Conservation (phyloP, 352 stramenopile genomes). For the Plasmopara viticola region DNA sequence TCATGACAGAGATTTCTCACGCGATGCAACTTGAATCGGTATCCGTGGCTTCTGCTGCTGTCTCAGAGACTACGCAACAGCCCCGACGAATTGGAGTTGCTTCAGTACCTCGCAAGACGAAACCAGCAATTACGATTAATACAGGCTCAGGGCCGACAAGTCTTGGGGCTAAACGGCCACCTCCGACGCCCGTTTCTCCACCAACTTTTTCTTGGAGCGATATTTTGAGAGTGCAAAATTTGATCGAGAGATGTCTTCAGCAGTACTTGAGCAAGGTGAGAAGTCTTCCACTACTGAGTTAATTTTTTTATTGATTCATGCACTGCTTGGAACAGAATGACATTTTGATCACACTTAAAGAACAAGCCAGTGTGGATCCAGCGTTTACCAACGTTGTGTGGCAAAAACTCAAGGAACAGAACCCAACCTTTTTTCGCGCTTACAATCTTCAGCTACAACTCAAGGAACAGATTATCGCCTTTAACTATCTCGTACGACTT, state of each 20-base stretch:
- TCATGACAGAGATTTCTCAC: slow-evolving; percentile 8
- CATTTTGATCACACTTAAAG: slow-evolving; percentile 51
- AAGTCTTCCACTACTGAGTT: not conserved
- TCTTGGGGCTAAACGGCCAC: slow-evolving; percentile 22
- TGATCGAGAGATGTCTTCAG: slow-evolving; percentile 87
- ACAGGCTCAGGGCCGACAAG: slow-evolving; percentile 12
- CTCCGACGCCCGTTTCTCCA: slow-evolving; percentile 18
- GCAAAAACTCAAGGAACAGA: slow-evolving; percentile 90
- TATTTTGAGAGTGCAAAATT: slow-evolving; percentile 83
- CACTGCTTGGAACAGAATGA: slow-evolving; percentile 31
- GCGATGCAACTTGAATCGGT: not conserved
- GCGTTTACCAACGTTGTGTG: slow-evolving; percentile 82
- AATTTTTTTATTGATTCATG: slow-evolving; percentile 1
- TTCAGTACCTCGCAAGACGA: slow-evolving; percentile 19
- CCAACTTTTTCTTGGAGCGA: slow-evolving; percentile 82
- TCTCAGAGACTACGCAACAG: slow-evolving; percentile 2
- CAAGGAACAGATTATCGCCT: slow-evolving; percentile 87
- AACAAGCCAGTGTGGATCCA: slow-evolving; percentile 79
- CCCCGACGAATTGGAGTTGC: slow-evolving; percentile 14
- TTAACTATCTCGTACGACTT: slow-evolving; percentile 84
- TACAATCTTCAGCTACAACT: slow-evolving; percentile 83
- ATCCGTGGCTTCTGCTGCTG: not conserved
- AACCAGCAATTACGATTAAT: slow-evolving; percentile 34
- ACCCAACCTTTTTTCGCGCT: slow-evolving; percentile 83
- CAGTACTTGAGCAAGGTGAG: slow-evolving; percentile 86